These are phyloP conservation scores for Kodamaea neixiangensis DNA, from an alignment of 805 yeast species.

Conservation along the genomic window DNA sequence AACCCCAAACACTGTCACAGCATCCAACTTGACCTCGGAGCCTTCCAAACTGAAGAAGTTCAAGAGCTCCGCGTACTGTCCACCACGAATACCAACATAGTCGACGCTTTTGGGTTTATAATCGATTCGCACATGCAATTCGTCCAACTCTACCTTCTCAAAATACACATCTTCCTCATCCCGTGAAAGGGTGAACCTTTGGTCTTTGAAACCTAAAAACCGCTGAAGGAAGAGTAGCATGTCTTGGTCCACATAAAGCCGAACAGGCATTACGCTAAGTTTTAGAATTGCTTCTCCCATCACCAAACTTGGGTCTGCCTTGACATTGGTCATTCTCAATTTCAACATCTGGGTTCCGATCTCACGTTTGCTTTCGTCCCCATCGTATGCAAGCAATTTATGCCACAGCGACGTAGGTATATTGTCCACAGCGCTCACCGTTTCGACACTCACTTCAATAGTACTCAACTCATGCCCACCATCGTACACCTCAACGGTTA, in stretches of 20 bases:
- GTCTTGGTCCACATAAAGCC: slow-evolving; percentile 90
- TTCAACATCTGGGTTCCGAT: slow-evolving; percentile 64
- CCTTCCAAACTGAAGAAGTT: slow-evolving; percentile 89
- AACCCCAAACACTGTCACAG: slow-evolving; percentile 69
- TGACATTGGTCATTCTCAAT: slow-evolving; percentile 53
- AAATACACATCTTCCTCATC: slow-evolving; percentile 67
- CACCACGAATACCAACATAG: slow-evolving; percentile 80
- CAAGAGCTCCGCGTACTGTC: slow-evolving; percentile 82
- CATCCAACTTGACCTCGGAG: slow-evolving; percentile 66
- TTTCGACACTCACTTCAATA: slow-evolving; percentile 50
- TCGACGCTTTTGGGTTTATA: slow-evolving; percentile 91
- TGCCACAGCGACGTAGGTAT: slow-evolving; percentile 91
- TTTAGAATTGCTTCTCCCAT: slow-evolving; percentile 65
- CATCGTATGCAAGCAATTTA: slow-evolving; percentile 70
- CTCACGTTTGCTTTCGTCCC: slow-evolving; percentile 70
- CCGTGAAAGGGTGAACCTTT: slow-evolving; percentile 57
- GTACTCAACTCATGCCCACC: slow-evolving; percentile 41
- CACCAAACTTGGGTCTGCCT: slow-evolving; percentile 65
- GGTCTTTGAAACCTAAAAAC: slow-evolving; percentile 78
- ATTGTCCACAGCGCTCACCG: slow-evolving; percentile 69
- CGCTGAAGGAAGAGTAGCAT: slow-evolving; percentile 81
- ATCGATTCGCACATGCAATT: slow-evolving; percentile 69
- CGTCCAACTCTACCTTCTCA: slow-evolving; percentile 64
- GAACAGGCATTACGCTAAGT: slow-evolving; percentile 64
- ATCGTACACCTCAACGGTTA: slow-evolving; percentile 45